Evolutionary conservation across 805 yeast species (phyloP).

Genomic region (Sungouiella thailandica): DNA sequence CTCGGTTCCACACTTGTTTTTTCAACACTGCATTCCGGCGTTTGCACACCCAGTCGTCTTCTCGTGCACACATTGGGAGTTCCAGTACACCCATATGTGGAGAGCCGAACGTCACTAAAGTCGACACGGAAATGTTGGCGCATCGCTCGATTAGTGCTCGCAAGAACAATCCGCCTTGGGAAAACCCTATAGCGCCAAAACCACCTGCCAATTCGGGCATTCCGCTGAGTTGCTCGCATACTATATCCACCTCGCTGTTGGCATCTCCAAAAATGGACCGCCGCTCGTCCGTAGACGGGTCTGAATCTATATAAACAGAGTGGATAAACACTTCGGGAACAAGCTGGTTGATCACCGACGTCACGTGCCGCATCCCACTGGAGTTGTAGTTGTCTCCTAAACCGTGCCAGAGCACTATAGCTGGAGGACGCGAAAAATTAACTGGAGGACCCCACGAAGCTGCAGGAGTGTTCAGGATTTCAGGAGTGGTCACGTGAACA

Average conservation of each 20-base stretch:
- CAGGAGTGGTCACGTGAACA: too few relatives aligned
- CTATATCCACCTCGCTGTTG: slow-evolving; percentile 48
- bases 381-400: slow-evolving; percentile 73
- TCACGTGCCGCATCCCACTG: slow-evolving; percentile 46
- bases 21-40: slow-evolving; percentile 50
- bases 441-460: not conserved
- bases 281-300: slow-evolving; percentile 48
- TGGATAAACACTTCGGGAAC: slow-evolving; percentile 51
- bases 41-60: slow-evolving; percentile 55
- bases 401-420: slow-evolving; percentile 81
- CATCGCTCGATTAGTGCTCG: slow-evolving; percentile 64
- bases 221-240: slow-evolving; percentile 47
- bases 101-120: slow-evolving; percentile 69
- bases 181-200: slow-evolving; percentile 71
- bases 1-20: slow-evolving; percentile 54
- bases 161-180: slow-evolving; percentile 82
- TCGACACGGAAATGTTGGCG: slow-evolving; percentile 34
- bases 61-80: slow-evolving; percentile 50
- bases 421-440: not conserved
- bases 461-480: too few relatives aligned
- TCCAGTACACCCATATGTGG: slow-evolving; percentile 78
- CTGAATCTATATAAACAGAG: slow-evolving; percentile 47
- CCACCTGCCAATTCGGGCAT: slow-evolving; percentile 48
- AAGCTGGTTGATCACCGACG: slow-evolving; percentile 34
- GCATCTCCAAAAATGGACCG: slow-evolving; percentile 57